Evolutionary conservation across 2,329 filamentous ascomycete genomes (phyloP), one percentile per base, ranked within the genome.

Genomic region (Penicillium sp.): DNA sequence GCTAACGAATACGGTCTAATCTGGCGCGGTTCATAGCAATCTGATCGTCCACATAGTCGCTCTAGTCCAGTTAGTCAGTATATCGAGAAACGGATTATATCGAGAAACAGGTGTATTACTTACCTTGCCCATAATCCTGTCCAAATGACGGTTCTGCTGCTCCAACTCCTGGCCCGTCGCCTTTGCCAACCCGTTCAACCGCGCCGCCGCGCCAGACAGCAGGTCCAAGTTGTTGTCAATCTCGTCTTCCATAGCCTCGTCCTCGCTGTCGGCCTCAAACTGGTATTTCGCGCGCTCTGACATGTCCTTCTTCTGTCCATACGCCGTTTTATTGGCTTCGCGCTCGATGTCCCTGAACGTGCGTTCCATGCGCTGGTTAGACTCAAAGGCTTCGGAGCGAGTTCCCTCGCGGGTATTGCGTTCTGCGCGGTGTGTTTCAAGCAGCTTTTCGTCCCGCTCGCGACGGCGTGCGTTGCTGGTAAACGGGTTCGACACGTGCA

Each of bases 11-110:
- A 38, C 86, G 81, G 65, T 88, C 84, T 71, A 91, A 71, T 64
- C 84, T 82, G 65, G 87, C 84, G 62, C 88, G 81, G 77, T 92
- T 92, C 82, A 90, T 85, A 58, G 85, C 84, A 65, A 93, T 89
- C 68, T 88, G 83, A 63, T 93, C 89, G 71, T 91, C 89, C 63
- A 96, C 89, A 64, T 80, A 82, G 70, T 96, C 91, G 74, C 87
- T 93, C 90, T 90, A 71, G 24, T 61, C 26, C 16, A 38, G 56
- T 72, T 63, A 72, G 67, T 52, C 20, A 21, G 6, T 16, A 5
- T 16, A 12, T 4, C 16, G 12, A 11, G 54, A 53, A 33, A 51
- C 42, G 23, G 8, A 33, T 20, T 20, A 6, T 18, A 4, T 6
- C 8, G 21, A 21, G 18, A 23, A 35, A 3, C 65, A 38, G 11